Evolutionary conservation across 2,329 filamentous ascomycete genomes (phyloP), one percentile per base, ranked within the genome.

Genomic region (Fusarium verrucosum): DNA sequence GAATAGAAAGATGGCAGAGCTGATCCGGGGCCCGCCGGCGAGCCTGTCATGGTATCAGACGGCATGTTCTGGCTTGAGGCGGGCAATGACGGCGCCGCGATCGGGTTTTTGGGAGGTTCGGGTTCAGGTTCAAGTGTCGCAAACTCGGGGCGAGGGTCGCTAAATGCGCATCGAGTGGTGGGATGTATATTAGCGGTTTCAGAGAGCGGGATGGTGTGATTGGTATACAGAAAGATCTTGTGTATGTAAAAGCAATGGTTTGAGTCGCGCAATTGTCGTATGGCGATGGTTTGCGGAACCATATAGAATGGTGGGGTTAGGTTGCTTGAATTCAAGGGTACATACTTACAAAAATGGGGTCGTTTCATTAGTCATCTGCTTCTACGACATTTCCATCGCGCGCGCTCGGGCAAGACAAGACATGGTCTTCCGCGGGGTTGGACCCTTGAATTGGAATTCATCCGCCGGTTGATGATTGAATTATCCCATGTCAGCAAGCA

Each of bases 1-100:
- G 81, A 82, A 66, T 82, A 82, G 66, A 82, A 82, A 10, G 81
- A 80, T 3, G 81, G 81, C 32, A 82, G 76, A 43, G 78, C 74
- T 56, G 71, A 69, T 26, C 73, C 77, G 73, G 60, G 73, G 69
- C 61, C 71, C 72, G 70, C 66, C 72, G 65, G 71, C 46, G 69
- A 66, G 70, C 61, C 70, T 52, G 59, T 62, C 64, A 66, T 70
- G 56, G 65, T 57, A 65, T 75, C 66, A 45, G 73, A 71, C 53
- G 71, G 65, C 69, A 74, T 72, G 47, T 68, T 72, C 45, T 55
- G 45, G 60, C 62, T 67, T 46, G 35, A 54, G 62, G 65, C 59
- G 58, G 65, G 65, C 61, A 51, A 46, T 32, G 55, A 54, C 55
- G 55, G 54, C 60, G 61, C 66, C 65, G 68, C 58, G 53, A 66